Base-by-base conservation (phyloP, 352 stramenopile species). In the Globisporangium irregulare region DNA sequence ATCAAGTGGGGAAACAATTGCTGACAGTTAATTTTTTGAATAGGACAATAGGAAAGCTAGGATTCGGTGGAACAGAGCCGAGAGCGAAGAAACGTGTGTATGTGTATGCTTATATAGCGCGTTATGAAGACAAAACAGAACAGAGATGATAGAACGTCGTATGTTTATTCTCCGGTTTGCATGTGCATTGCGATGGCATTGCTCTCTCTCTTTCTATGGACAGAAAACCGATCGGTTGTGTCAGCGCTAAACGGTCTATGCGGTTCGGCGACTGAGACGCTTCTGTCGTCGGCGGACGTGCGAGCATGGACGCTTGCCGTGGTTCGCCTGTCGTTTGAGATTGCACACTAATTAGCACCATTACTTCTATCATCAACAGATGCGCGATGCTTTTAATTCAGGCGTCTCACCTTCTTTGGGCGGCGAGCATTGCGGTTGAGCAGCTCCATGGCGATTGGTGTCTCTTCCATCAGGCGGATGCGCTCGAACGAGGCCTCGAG, bases 251-350 rank as follows among this genome's bases (percentile, higher is more conserved):
- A 27, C 38, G 15, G 50, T 78, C 61, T 82, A 81, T 48, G 64
- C 71, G 29, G 74, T 79, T 67, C 78, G 78, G 70, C 74, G 79
- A 61, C 86, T 86, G 55, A 95, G 79, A 15, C 87, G 87, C 80
- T 93, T 93, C 68, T 87, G 81, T 66, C 87, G 87, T 73, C 87
- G 84, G 61, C 83, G 78, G 60, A 87, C 74, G 78, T 95, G 80
- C 66, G 87, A 95, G 78, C 87, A 95, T 59, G 87, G 87, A 32
- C 87, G 87, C 71, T 95, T 95, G 79, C 87, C 87, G 75, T 93
- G 87, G 82, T 95, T 95, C 61, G 87, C 87, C 84, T 92, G 66
- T 25, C 14, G 27, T 54, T 59, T 20, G 20, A 70, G 32, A 41
- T n/a, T 22, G 43, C 10, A 67, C 20, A 59, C 56, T 12, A 1